Percentiles rank a stretch among this genome's conserved stretches.
Evolutionary conservation across 192 early-diverging fungal genomes (phyloP).

Genomic region (Irineochytrium annulatum): DNA sequence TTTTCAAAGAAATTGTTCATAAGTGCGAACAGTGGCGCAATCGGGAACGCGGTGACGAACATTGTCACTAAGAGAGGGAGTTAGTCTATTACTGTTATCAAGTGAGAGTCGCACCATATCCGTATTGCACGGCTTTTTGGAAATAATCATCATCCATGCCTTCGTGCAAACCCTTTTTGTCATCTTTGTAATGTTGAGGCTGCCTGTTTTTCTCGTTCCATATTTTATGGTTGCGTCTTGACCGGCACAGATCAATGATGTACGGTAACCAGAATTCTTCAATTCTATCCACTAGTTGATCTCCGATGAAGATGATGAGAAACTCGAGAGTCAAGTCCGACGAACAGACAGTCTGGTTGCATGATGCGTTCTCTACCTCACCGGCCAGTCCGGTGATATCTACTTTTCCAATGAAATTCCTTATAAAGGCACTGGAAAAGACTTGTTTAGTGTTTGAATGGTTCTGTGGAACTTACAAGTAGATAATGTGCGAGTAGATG

Average conservation of each 20-base stretch:
- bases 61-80: constrained; percentile 8
- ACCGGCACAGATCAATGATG: not conserved
- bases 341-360: constrained; percentile 10
- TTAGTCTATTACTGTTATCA: constrained; percentile 4
- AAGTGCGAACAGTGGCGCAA: constrained; percentile 12
- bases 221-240: not conserved
- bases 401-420: not conserved
- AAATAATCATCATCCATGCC: constrained; percentile 10
- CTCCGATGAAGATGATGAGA: constrained; percentile 16
- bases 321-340: constrained; percentile 14
- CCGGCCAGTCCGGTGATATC: not conserved
- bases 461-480: constrained; percentile 11
- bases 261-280: not conserved
- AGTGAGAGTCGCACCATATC: not conserved
- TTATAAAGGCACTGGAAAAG: constrained; percentile 15
- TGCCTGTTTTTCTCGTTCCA: constrained; percentile 1
- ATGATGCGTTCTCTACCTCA: not conserved
- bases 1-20: constrained; percentile 10
- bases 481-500: constrained; percentile 16
- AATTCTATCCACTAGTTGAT: not conserved
- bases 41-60: constrained; percentile 7
- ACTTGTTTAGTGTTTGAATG: no score
- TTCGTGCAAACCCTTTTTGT: not conserved
- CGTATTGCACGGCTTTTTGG: not conserved
- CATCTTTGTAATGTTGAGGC: constrained; percentile 9